phyloP scores from a whole-genome alignment of 1,284 basidiomycete species.

The Microbotryum violaceum region DNA sequence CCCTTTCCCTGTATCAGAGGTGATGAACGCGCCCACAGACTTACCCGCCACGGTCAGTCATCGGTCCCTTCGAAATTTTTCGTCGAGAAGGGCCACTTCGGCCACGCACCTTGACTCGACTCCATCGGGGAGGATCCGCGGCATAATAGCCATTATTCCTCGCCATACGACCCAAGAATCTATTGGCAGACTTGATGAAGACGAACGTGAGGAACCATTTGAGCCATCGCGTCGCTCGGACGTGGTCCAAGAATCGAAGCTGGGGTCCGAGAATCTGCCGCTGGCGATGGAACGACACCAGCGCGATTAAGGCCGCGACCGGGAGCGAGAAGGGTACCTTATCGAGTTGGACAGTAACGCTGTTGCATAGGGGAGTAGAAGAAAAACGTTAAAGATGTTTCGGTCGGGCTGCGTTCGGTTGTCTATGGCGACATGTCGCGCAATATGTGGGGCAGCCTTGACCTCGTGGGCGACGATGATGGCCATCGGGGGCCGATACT shows the following conservation, averaged over 20 bases:
- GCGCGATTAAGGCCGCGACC: slow-evolving; percentile 10
- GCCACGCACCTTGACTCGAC: not conserved
- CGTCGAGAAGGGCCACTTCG: too few species aligned
- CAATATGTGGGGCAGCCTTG: too few species aligned
- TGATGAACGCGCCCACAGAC: too few species aligned
- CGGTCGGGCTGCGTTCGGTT: too few species aligned
- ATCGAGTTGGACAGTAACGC: slow-evolving; percentile 20
- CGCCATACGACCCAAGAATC: slow-evolving; percentile 18
- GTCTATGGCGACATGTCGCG: too few species aligned
- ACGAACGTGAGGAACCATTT: slow-evolving; percentile 15
- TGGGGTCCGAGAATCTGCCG: slow-evolving; percentile 1
- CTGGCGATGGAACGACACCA: slow-evolving; percentile 7
- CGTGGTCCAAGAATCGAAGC: slow-evolving; percentile 11
- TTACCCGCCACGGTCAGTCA: too few species aligned
- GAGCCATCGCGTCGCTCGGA: slow-evolving; percentile 10
- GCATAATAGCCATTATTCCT: slow-evolving; percentile 25
- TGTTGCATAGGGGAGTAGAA: not conserved
- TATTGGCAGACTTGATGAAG: slow-evolving; percentile 15
- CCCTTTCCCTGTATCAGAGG: slow-evolving; percentile 7
- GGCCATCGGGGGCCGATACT: too few species aligned
- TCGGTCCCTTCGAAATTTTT: too few species aligned
- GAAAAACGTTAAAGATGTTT: too few species aligned
- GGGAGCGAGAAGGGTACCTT: slow-evolving; percentile 7
- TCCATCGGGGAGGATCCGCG: slow-evolving; percentile 18
- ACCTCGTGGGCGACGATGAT: too few species aligned